Evolutionary conservation across 352 stramenopile species (phyloP).

Genomic region (Pythium rhizo-oryzae): DNA sequence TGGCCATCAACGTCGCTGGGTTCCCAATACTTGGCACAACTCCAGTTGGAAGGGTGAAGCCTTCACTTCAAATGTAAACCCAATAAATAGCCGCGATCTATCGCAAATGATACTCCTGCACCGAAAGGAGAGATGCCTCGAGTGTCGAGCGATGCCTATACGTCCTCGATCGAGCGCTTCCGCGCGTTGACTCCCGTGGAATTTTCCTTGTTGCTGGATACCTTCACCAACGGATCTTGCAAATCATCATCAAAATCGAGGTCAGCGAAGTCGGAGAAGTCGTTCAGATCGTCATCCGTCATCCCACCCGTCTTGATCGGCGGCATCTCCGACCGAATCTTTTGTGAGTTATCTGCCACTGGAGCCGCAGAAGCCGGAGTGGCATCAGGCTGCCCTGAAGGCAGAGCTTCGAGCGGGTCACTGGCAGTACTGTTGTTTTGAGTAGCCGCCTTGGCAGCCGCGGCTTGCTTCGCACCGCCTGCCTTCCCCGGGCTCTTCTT

Average conservation of each 20-base stretch:
- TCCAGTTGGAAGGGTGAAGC: slow-evolving; percentile 1
- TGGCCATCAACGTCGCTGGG: not conserved
- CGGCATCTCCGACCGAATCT: slow-evolving; percentile 2
- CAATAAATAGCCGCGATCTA: slow-evolving; percentile 39
- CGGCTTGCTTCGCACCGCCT: slow-evolving; percentile 15
- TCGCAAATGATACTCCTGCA: slow-evolving; percentile 29
- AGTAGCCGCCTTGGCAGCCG: not conserved
- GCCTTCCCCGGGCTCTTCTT: slow-evolving; percentile 24
- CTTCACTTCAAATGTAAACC: slow-evolving; percentile 19
- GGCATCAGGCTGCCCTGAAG: not conserved
- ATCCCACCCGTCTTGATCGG: slow-evolving; percentile 22
- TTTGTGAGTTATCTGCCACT: not conserved
- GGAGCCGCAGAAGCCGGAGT: not conserved
- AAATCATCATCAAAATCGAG: slow-evolving; percentile 78
- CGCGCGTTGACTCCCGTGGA: slow-evolving; percentile 45
- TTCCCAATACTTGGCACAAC: slow-evolving; percentile 16
- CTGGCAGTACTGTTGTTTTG: not conserved
- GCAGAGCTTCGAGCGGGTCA: not conserved
- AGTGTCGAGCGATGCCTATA: slow-evolving; percentile 35
- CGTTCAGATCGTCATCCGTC: slow-evolving; percentile 65
- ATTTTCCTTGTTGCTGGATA: slow-evolving; percentile 71
- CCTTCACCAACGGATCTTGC: slow-evolving; percentile 42
- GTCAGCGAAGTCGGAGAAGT: slow-evolving; percentile 75
- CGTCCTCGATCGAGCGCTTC: slow-evolving; percentile 69
- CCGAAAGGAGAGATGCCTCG: slow-evolving; percentile 15